These are phyloP conservation scores for Tolypocladium album DNA, from an alignment of 2,329 filamentous ascomycete genomes.

Conservation along the genomic window DNA sequence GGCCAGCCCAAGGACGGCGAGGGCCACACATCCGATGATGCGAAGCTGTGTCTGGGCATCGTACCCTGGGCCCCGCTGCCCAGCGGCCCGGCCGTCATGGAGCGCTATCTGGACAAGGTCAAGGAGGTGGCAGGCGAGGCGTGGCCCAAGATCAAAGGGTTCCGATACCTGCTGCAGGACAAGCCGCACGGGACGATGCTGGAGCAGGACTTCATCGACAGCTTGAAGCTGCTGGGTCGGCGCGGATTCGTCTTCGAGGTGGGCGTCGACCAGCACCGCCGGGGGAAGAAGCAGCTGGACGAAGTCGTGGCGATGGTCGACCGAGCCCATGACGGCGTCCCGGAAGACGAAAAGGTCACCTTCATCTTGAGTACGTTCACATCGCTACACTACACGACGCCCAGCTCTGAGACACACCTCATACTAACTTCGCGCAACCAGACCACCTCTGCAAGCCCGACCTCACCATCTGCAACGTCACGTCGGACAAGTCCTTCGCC, in stretches of 20 bases:
- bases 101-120: conserved; percentile 53
- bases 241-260: conserved; percentile 67
- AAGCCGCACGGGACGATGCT: conserved; percentile 58
- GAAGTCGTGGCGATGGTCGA: conserved; percentile 62
- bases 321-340: conserved; percentile 50
- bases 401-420: background rate
- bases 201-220: conserved; percentile 50
- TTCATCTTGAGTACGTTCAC: conserved; percentile 59
- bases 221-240: conserved; percentile 53
- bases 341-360: conserved; percentile 47
- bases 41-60: conserved; percentile 52
- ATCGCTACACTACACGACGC: background rate
- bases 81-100: conserved; percentile 47
- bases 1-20: conserved; percentile 46
- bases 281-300: conserved; percentile 63
- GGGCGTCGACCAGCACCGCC: conserved; percentile 69
- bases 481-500: conserved; percentile 46
- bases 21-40: conserved; percentile 37
- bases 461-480: conserved; percentile 49
- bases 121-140: conserved; percentile 50
- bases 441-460: conserved; percentile 89
- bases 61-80: conserved; percentile 82
- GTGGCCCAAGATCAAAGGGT: conserved; percentile 63
- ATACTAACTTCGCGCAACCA: conserved; percentile 20
- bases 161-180: conserved; percentile 75